These are phyloP conservation scores for Metschnikowia gruessii DNA, from an alignment of 805 yeast genomes.

Conservation along the genomic window DNA sequence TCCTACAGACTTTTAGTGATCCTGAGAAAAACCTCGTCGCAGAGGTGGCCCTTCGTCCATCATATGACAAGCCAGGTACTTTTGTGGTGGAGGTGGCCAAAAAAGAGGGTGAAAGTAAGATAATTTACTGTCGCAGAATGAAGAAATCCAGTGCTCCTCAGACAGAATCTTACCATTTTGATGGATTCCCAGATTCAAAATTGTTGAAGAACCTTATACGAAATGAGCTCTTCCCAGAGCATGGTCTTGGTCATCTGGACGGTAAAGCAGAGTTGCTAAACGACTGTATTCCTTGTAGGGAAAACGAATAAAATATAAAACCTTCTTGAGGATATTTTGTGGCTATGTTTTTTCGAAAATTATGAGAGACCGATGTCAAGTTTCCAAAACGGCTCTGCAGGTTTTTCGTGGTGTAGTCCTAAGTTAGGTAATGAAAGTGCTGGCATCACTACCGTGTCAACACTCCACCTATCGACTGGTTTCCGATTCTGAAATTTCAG, in stretches of 20 bases:
- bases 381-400: too few relatives aligned
- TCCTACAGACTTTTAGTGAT: slow-evolving; percentile 75
- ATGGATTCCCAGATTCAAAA: slow-evolving; percentile 88
- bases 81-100: slow-evolving; percentile 17
- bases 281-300: slow-evolving; percentile 17
- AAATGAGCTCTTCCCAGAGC: slow-evolving; percentile 52
- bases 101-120: slow-evolving; percentile 8
- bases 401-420: too few relatives aligned
- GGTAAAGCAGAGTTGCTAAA: slow-evolving; percentile 14
- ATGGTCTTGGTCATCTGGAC: slow-evolving; percentile 65
- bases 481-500: too few relatives aligned
- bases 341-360: background rate
- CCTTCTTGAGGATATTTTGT: background rate
- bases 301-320: slow-evolving; percentile 3
- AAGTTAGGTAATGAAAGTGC: too few relatives aligned
- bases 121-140: slow-evolving; percentile 57
- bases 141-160: slow-evolving; percentile 33
- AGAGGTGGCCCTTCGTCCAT: slow-evolving; percentile 26
- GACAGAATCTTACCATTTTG: slow-evolving; percentile 38
- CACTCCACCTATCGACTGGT: too few relatives aligned
- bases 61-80: slow-evolving; percentile 24
- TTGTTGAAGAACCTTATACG: slow-evolving; percentile 66
- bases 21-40: slow-evolving; percentile 38
- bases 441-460: too few relatives aligned
- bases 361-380: too few relatives aligned